Percentiles rank a stretch among this genome's conserved stretches.
Conservation (phyloP, 2,329 filamentous ascomycete species). For the Cytospora mali region DNA sequence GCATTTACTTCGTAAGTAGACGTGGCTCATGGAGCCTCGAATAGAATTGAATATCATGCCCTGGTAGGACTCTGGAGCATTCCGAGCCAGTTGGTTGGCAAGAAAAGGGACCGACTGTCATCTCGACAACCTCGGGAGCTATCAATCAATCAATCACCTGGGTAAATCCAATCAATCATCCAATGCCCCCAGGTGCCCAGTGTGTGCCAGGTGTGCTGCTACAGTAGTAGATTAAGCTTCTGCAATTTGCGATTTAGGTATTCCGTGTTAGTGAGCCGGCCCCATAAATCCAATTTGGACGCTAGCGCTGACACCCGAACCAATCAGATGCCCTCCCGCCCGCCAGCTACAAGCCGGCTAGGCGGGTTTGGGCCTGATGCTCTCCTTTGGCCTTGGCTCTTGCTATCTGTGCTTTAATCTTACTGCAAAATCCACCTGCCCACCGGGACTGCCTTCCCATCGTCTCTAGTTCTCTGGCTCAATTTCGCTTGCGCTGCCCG, state of each 20-base stretch:
- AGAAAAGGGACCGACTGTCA: neutral
- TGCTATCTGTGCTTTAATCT: conserved; percentile 5
- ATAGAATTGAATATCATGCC: neutral
- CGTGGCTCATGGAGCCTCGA: neutral
- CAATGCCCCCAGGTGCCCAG: conserved; percentile 12
- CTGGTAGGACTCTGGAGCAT: neutral
- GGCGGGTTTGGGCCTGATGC: conserved; percentile 17
- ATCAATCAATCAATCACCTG: neutral
- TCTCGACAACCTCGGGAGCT: neutral
- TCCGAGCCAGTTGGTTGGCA: neutral
- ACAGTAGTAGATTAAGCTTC: conserved; percentile 11
- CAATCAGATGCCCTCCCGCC: conserved; percentile 5
- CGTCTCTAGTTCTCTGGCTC: conserved; percentile 18
- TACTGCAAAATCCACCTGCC: conserved; percentile 20
- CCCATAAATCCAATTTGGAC: neutral
- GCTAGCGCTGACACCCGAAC: neutral
- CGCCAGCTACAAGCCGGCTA: conserved; percentile 2
- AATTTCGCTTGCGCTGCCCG: conserved; percentile 56
- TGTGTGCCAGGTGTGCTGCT: conserved; percentile 15
- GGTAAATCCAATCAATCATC: neutral
- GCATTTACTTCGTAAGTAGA: neutral
- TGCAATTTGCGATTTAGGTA: conserved; percentile 7
- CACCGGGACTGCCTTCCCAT: conserved; percentile 23
- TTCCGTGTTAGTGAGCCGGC: conserved; percentile 1
- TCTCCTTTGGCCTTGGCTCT: conserved; percentile 16